Evolutionary conservation across 345 rosid genomes (phyloP), one percentile per base, ranked within the genome.

Genomic region (Excoecaria cochinchinensis): DNA sequence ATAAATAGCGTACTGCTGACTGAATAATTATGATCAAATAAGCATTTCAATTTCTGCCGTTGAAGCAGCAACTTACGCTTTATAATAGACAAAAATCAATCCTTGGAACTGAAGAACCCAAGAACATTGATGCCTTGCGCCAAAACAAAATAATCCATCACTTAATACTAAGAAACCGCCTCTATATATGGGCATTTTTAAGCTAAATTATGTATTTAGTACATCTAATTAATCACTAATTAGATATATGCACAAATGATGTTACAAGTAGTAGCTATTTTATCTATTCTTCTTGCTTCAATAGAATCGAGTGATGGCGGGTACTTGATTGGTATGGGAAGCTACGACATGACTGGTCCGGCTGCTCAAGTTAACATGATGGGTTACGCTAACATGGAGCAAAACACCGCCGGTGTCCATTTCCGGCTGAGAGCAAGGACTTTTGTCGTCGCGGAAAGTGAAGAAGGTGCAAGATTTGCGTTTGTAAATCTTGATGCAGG

Each of bases 331-430:
- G 91, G 91, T 65, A 74, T 84, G 0, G 89, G 88, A 36, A 89
- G 93, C 80, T 82, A 86, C 39, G 90, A 82, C 66, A 85, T 81
- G 89, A 87, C 82, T 0, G 93, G 93, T 13, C 93, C 93, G 1
- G 89, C 93, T 10, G 86, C 86, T n/a, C 79, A 77, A 14, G 85
- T 86, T 50, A 87, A 86, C 81, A 76, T 86, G 87, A 89, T 85
- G 91, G 93, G 91, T n/a, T 90, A 86, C 53, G 91, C 84, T 8
- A 90, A 86, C 69, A 63, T 86, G 31, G 80, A 69, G 0, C 93
- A 90, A 75, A 82, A 31, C 38, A 50, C 88, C 1, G 88, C 91
- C 10, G 89, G 89, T 4, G 70, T 89, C 71, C 93, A 87, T 84
- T 87, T 89, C 81, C 77, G 90, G 60, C 81, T 89, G 10, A 76